Conservation (phyloP, 768 basidiomycete species). For the Termitomyces sp. region DNA sequence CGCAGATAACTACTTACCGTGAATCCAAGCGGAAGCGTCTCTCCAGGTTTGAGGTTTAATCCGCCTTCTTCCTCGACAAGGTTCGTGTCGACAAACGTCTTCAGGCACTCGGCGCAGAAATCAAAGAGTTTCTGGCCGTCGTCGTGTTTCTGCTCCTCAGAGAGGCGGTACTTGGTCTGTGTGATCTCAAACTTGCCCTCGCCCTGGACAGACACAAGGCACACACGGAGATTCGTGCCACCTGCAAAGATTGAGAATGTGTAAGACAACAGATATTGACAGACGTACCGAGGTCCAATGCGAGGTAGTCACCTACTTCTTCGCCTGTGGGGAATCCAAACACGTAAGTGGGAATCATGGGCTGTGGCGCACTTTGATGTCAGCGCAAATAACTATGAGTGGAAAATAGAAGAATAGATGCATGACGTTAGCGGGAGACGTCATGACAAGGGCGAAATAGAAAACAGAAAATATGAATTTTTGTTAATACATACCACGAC, state of each 20-base stretch:
- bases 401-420: background rate
- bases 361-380: constrained; percentile 34
- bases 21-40: constrained; percentile 80
- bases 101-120: constrained; percentile 93
- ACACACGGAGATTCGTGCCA: constrained; percentile 97
- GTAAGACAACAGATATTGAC: background rate
- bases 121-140: constrained; percentile 96
- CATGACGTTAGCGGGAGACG: background rate
- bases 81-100: constrained; percentile 80
- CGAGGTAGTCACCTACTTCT: constrained; percentile 86
- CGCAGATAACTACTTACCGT: constrained; percentile 51
- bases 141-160: constrained; percentile 97
- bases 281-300: constrained; percentile 71
- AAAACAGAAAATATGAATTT: background rate
- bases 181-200: constrained; percentile 97
- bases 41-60: constrained; percentile 42
- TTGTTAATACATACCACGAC: constrained; percentile 85
- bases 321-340: constrained; percentile 92
- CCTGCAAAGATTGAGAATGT: constrained; percentile 33
- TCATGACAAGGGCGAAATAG: background rate
- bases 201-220: constrained; percentile 88
- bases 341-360: constrained; percentile 96
- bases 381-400: background rate
- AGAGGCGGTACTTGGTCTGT: constrained; percentile 93
- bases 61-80: constrained; percentile 43